Evolutionary conservation across 495 filamentous ascomycete genomes (phyloP), one percentile per base, ranked within the genome.

Genomic region (Penicillium longicatenatum): DNA sequence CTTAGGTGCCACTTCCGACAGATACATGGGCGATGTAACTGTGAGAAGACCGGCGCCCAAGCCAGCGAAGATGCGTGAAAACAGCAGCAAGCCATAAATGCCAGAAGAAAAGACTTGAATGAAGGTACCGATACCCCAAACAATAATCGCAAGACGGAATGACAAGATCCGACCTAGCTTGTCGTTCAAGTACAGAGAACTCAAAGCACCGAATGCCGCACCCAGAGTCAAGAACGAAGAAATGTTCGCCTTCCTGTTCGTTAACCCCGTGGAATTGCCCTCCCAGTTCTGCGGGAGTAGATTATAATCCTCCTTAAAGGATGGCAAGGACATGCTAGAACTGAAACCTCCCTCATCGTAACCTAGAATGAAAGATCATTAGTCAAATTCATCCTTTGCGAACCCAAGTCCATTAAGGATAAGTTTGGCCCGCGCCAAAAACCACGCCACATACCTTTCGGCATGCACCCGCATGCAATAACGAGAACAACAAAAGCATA

Each of bases 1-100:
- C 17, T 73, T 65, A 3, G 79, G 79, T 11, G 79, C 79, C 52
- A 83, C 79, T 55, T 83, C 81, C 9, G 78, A 78, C 37, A 82
- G 61, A 61, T 82, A 83, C 51, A 82, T 55, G 1, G 81, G 81
- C 2, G 76, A 69, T 10, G 71, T 70, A 14, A 81, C 81, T 9
- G 81, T 82, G 53, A 80, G 67, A 5, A 70, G 68, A 24, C 79
- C 81, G 14, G 80, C 75, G 4, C 79, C 79, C 20, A 83, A 65
- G 0, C 79, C 79, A 49, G 62, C 66, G 65, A 72, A 78, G 17
- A 79, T 76, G 14, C 77, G 68, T 19, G 73, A 69, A 60, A 78
- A 78, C 1, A 79, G 67, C 43, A 79, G 59, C 43, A 80, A 55
- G 21, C 76, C 77, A 69, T 76, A 75, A 12, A 75, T 71, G 3